Evolutionary conservation across 192 early-diverging fungal genomes (phyloP).

Genomic region (Rhizophagus clarus): DNA sequence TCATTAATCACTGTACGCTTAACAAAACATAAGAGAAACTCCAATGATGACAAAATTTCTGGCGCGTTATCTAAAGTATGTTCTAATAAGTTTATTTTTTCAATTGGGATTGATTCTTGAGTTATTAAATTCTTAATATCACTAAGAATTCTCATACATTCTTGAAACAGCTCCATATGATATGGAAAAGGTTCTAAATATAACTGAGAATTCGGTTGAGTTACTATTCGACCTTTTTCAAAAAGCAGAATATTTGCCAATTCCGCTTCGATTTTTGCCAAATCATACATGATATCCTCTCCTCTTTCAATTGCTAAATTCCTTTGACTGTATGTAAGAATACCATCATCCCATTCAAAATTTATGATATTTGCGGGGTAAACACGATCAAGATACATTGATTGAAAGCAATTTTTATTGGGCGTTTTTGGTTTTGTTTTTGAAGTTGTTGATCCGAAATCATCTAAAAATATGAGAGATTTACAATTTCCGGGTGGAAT

Average conservation of each 20-base stretch:
- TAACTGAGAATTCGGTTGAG: not conserved
- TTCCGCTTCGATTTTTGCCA: slow-evolving; percentile 21
- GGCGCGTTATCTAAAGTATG: not conserved
- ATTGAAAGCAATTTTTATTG: not conserved
- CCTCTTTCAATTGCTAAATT: not conserved
- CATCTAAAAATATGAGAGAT: slow-evolving; percentile 4
- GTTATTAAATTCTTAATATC: not conserved
- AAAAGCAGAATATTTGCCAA: not conserved
- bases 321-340: slow-evolving; percentile 12
- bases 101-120: slow-evolving; percentile 26
- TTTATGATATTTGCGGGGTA: not conserved
- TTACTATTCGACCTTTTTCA: slow-evolving; percentile 7
- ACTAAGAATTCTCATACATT: not conserved
- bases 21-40: slow-evolving; percentile 30
- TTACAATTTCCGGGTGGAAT: not conserved
- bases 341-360: slow-evolving; percentile 2
- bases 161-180: slow-evolving; percentile 24
- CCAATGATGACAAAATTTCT: slow-evolving; percentile 11
- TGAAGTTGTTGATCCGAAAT: too few relatives aligned
- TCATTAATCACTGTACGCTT: slow-evolving; percentile 11
- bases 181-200: slow-evolving; percentile 13
- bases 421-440: not conserved
- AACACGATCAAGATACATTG: not conserved
- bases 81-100: not conserved
- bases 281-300: not conserved